Base-by-base conservation (phyloP, 495 filamentous ascomycete genomes). In the Tuber brumale region DNA sequence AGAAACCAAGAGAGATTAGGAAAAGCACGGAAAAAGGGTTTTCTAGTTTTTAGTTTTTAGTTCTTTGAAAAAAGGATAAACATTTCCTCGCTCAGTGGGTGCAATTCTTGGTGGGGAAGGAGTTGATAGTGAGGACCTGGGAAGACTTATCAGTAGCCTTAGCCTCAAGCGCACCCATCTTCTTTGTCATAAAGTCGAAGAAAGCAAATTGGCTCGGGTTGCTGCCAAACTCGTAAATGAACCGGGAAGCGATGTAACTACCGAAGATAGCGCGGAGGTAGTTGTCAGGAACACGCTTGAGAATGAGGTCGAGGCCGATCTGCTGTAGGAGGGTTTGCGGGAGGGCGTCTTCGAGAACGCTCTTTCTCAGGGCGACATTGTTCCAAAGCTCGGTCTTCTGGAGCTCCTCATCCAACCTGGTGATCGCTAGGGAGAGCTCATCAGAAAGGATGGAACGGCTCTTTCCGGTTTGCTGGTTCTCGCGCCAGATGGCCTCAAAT, bases 401-500 rank as follows among this genome's bases (percentile, higher is more conserved):
- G 76, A 99, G 87, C 85, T 98, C 94, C 85, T 99, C 94, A 80
- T 99, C 94, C 37, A 99, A 88, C 78, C 92, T 91, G 39, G 95
- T 98, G 82, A 99, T 99, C 70, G 96, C 96, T 70, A 92, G 76
- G 78, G 92, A 94, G 77, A 99, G 88, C 77, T 90, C 91, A 82
- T 99, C 95, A 75, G 92, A 95, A 37, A 99, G 89, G 4, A 93
- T 90, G 74, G 93, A 95, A 74, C 94, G 89, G 39, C 92, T 84
- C 66, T 91, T 86, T 71, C 92, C 92, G 3, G 92, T 96, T 83
- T 92, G 86, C 85, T 94, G 89, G 83, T 97, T 90, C 84, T 98
- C 95, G 75, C 91, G 89, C 95, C 95, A 99, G 84, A 99, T 94
- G 73, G 95, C 95, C 84, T 98, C 96, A 76, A 99, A 99, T 85